A percentile compares a stretch with the other conserved stretches of the same genome.
Evolutionary conservation across 108 stramenopile genomes (phyloP).

Genomic region (Cyclostephanos tholiformis): DNA sequence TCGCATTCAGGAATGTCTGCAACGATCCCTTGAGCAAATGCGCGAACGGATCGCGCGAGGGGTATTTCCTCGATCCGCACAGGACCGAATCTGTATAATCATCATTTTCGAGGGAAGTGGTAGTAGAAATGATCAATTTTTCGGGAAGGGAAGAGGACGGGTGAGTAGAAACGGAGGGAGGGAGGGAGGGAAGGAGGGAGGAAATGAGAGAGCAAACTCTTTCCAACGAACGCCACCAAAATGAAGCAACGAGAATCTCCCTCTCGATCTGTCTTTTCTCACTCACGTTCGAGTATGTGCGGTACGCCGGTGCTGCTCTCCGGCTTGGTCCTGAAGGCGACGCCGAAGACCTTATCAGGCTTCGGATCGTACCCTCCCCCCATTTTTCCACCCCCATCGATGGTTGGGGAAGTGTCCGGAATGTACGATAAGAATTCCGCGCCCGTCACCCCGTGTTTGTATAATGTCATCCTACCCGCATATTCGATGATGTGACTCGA

Average conservation of each 20-base stretch:
- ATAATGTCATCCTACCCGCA: constrained; percentile 47
- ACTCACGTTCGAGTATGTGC: constrained; percentile 87
- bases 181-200: background rate
- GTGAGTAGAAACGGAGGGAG: background rate
- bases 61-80: constrained; percentile 88
- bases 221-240: no score
- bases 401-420: constrained; percentile 63
- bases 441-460: constrained; percentile 74
- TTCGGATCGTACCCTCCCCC: constrained; percentile 48
- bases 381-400: constrained; percentile 6
- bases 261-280: no score
- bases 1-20: constrained; percentile 93
- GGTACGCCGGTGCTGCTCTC: constrained; percentile 84
- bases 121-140: background rate
- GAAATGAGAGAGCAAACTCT: background rate
- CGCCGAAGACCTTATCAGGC: constrained; percentile 93
- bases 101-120: no score
- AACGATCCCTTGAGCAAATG: constrained; percentile 88
- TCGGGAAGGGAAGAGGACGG: background rate
- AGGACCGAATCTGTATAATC: constrained; percentile 85
- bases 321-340: constrained; percentile 92
- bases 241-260: no score
- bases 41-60: constrained; percentile 93
- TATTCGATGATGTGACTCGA: constrained; percentile 27
- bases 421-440: constrained; percentile 77